A percentile compares a stretch with the other conserved stretches of the same genome.
Conservation (phyloP, 305 asterid genomes). For the Fraxinus greggii region DNA sequence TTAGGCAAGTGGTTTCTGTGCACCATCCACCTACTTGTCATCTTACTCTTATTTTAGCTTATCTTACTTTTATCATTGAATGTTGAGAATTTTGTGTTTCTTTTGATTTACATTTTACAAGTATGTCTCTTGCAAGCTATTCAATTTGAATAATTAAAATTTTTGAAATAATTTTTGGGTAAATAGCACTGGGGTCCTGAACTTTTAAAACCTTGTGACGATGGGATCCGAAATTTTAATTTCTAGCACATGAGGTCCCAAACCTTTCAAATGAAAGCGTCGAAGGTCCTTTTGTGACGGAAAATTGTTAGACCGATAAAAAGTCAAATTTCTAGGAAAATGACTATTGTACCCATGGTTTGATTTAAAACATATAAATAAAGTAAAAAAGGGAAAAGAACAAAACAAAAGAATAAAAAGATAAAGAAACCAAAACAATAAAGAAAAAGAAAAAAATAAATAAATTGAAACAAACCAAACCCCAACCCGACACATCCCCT, state of each 20-base stretch:
- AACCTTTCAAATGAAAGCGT: background rate
- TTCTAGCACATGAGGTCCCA: background rate
- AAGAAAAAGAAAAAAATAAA: background rate
- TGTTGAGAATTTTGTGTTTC: background rate
- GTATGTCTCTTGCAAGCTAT: background rate
- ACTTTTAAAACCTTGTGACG: background rate
- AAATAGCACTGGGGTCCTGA: background rate
- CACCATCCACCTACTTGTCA: constrained; percentile 13
- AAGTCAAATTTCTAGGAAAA: background rate
- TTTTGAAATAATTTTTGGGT: background rate
- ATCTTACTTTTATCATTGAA: constrained; percentile 1
- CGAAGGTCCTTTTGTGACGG: background rate
- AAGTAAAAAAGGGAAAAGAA: background rate
- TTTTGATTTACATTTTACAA: constrained; percentile 6
- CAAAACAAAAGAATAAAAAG: background rate
- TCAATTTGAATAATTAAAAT: background rate
- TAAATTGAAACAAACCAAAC: background rate
- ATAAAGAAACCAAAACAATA: background rate
- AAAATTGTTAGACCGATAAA: background rate
- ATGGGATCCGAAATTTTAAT: background rate
- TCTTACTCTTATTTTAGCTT: background rate
- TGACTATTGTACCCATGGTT: background rate
- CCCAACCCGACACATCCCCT: background rate
- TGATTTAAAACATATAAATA: background rate
- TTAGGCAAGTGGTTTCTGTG: constrained; percentile 13